Evolutionary conservation across 2,329 filamentous ascomycete genomes (phyloP), one percentile per base, ranked within the genome.

Genomic region (Aureobasidium leucospermi): DNA sequence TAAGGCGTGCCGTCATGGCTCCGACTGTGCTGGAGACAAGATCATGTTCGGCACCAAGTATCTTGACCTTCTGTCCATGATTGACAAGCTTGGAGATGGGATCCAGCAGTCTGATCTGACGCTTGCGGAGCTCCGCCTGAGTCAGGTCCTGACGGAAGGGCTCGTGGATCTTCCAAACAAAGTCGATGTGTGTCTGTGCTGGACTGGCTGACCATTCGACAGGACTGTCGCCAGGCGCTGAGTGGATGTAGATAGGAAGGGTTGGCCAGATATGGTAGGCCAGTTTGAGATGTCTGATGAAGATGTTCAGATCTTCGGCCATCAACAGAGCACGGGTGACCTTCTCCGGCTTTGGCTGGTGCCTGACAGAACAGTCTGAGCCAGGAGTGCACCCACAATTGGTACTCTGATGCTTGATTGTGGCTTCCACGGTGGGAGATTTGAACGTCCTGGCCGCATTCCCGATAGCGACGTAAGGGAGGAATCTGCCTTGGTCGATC

Each of bases 401-500:
- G 16, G 49, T 41, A 31, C 49, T 10, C 34, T 41, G 49, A 42
- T 42, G 49, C 49, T 53, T 39, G 49, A 53, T 53, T 11, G 49
- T 41, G 38, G 49, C 49, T 53, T 53, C 49, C 36, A 42, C 49
- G 13, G 19, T 53, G 10, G 49, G 38, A 53, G 11, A 31, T 23
- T 42, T 42, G 36, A 53, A 53, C 23, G 19, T 53, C 49, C 42
- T 53, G 23, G 49, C 49, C 36, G 23, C 49, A 29, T 39, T 41
- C 32, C 49, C 49, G 13, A 31, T 10, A 42, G 49, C 49, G 28
- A 53, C 36, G 36, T 41, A 39, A 42, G 49, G 49, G 23, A 53
- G 36, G 28, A 53, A 53, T 53, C 36, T 53, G 49, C 49, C 49
- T 42, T 42, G 10, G 49, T 53, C 49, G 49, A 53, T 42, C 49